Evolutionary conservation across 164 flowering plant genomes (phyloP).

Genomic region (Nelumbo lutea): DNA sequence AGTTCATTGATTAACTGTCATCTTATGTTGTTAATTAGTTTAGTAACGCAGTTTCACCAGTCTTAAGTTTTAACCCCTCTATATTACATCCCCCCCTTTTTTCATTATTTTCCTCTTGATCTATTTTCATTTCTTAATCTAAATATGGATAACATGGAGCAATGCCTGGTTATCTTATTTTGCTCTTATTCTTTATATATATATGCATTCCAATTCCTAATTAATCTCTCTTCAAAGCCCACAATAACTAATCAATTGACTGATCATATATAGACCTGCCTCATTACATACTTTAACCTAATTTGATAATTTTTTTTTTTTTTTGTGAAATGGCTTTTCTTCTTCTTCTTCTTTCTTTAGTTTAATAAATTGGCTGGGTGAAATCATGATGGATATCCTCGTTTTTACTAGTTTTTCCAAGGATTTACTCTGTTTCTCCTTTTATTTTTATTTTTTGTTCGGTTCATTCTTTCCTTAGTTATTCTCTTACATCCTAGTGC

Average conservation of each 20-base stretch:
- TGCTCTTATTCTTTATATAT: too few species aligned
- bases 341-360: neutral
- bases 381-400: neutral
- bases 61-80: neutral
- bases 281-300: too few species aligned
- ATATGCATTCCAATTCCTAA: too few species aligned
- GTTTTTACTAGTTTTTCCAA: neutral
- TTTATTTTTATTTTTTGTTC: neutral
- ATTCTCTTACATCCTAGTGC: neutral
- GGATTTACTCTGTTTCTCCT: neutral
- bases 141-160: neutral
- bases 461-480: neutral
- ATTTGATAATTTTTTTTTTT: too few species aligned
- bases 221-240: too few species aligned
- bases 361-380: neutral
- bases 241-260: too few species aligned
- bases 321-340: neutral
- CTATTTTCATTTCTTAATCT: neutral
- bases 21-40: neutral
- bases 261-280: too few species aligned
- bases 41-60: neutral
- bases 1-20: constrained; percentile 18
- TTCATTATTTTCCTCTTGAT: neutral
- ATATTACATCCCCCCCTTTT: too few species aligned
- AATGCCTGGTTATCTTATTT: too few species aligned